Evolutionary conservation across 1,139 yeast genomes (phyloP), one percentile per base, ranked within the genome.

Genomic region (Pichia sp.): DNA sequence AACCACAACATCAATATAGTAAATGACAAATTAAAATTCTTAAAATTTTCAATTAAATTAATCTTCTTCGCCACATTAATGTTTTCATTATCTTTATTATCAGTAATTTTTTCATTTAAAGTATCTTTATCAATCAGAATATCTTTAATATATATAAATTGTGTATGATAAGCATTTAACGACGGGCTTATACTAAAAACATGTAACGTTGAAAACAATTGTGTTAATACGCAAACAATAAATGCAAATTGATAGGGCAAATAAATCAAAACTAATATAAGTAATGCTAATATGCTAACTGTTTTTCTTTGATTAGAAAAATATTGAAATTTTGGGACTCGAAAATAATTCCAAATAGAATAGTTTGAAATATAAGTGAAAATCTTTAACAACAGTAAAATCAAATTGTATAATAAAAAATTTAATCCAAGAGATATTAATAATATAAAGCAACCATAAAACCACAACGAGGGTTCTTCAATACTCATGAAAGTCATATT

Each of bases 171-270:
- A 6, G 50, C 39, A 35, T 49, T 41, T n/a, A 48, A 25, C 6
- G 12, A 33, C 8, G 47, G 41, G 27, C 32, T 23, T 6, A 27
- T 11, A 5, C 41, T 26, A 27, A 48, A 43, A 8, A 35, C 9
- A 25, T 37, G 38, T 4, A 46, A 23, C 5, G 51, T 41, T 8
- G 50, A 48, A 25, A 46, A 33, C 68, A 59, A 5, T 58, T 82
- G 90, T 1, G 79, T 69, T 23, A 79, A 28, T 46, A 78, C 69
- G 39, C 82, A 71, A 7, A 84, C 70, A 12, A 80, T 64, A 56
- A 73, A 86, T 0, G 86, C 89, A 57, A 87, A 73, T 60, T 87
- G 96, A 57, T 81, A 87, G 1, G 96, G 96, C 26, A 86, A 66
- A 57, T 80, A 81, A 33, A 80, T 62, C 28, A 82, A 67, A 5